Percentiles rank a stretch among this genome's conserved stretches.
Evolutionary conservation across 768 basidiomycete genomes (phyloP).

Genomic region (Mycena indigotica): DNA sequence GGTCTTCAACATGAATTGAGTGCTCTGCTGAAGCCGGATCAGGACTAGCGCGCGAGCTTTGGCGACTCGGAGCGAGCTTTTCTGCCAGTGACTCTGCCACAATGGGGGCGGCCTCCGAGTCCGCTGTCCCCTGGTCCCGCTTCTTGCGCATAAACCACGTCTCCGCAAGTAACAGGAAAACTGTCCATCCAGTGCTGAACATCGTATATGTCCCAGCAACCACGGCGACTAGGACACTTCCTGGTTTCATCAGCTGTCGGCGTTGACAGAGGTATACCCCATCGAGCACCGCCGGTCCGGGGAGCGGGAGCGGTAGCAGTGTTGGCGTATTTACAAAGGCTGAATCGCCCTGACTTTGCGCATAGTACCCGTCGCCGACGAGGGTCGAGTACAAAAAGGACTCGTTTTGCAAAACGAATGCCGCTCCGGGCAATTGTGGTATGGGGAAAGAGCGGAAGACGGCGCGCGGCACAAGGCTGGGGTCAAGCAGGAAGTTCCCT

Average conservation of each 20-base stretch:
- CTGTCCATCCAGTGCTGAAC: constrained; percentile 24
- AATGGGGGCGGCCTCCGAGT: too few species aligned
- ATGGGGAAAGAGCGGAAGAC: background rate
- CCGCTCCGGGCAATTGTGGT: background rate
- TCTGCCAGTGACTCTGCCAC: too few species aligned
- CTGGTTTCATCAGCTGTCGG: constrained; percentile 14
- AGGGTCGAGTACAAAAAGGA: constrained; percentile 4
- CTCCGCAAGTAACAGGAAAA: constrained; percentile 13
- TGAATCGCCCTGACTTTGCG: background rate
- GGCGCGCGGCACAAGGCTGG: background rate
- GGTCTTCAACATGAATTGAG: too few species aligned
- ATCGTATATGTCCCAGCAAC: constrained; percentile 27
- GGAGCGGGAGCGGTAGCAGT: background rate
- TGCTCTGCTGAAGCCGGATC: too few species aligned
- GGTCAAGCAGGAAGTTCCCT: background rate
- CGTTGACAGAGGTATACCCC: constrained; percentile 22
- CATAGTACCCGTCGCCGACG: constrained; percentile 1
- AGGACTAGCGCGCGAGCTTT: too few species aligned
- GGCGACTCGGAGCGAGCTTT: too few species aligned
- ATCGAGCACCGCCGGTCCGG: constrained; percentile 13
- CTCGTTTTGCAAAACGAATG: background rate
- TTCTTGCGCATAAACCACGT: background rate
- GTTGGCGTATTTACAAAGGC: background rate
- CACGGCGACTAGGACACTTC: constrained; percentile 20
- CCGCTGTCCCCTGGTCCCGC: background rate